A percentile compares a stretch with the other conserved stretches of the same genome.
Conservation (phyloP, 345 rosid genomes). For the Draba incana region DNA sequence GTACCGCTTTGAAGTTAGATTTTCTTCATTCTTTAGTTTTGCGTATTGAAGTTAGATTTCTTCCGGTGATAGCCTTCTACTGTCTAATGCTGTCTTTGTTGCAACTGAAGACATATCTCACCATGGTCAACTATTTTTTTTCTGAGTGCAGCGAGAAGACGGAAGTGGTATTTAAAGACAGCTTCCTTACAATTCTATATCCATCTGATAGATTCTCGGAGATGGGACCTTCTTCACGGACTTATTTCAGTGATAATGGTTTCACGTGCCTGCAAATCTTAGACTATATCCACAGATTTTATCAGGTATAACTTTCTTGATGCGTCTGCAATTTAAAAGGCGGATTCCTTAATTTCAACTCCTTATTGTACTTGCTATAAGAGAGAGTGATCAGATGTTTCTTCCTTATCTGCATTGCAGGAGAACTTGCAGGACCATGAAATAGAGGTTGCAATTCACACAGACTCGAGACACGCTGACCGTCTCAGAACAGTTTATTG, state of each 20-base stretch:
- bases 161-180: constrained; percentile 69
- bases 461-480: constrained; percentile 87
- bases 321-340: neutral
- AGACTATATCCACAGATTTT: constrained; percentile 69
- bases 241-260: constrained; percentile 79
- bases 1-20: constrained; percentile 44
- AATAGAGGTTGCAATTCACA: constrained; percentile 77
- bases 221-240: constrained; percentile 88
- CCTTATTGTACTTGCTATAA: neutral
- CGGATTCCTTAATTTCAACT: neutral
- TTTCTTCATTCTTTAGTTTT: constrained; percentile 8
- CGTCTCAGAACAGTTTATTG: constrained; percentile 66
- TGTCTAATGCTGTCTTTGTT: constrained; percentile 11
- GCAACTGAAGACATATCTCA: constrained; percentile 22
- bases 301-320: constrained; percentile 64
- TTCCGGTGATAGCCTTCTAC: neutral
- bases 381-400: too few relatives aligned
- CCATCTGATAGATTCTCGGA: constrained; percentile 88
- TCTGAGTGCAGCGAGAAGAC: constrained; percentile 69
- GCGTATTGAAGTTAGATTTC: neutral
- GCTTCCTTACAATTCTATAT: constrained; percentile 76
- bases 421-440: constrained; percentile 73
- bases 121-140: constrained; percentile 13
- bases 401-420: constrained; percentile 44
- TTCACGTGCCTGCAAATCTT: constrained; percentile 80